Evolutionary conservation across 495 filamentous ascomycete species (phyloP).

Genomic region (Lasiosphaeriaceae sp.): DNA sequence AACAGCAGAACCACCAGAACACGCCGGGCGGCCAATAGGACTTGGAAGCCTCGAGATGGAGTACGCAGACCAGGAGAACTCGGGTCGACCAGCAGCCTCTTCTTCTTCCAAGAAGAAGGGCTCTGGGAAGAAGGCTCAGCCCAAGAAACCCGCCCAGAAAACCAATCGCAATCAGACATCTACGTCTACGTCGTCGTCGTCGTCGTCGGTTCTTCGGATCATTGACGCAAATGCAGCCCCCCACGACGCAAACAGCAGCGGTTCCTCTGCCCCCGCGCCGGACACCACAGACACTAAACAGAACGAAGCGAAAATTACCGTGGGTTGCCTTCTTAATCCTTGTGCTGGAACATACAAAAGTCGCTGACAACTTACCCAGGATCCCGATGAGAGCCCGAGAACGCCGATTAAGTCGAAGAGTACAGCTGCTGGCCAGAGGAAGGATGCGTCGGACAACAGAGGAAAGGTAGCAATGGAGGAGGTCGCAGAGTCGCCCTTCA

Average conservation of each 20-base stretch:
- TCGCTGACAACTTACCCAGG: no score
- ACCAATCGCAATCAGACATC: background rate
- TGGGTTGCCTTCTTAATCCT: no score
- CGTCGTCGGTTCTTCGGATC: slow-evolving; percentile 4
- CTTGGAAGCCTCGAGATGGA: background rate
- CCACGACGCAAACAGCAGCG: background rate
- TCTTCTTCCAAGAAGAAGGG: slow-evolving; percentile 7
- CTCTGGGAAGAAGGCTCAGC: slow-evolving; percentile 12
- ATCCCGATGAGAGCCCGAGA: no score
- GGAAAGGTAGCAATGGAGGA: slow-evolving; percentile 4
- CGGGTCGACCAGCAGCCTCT: background rate
- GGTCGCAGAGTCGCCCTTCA: slow-evolving; percentile 2
- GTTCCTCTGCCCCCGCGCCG: background rate
- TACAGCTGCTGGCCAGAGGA: background rate
- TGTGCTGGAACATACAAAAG: no score
- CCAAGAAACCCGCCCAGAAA: slow-evolving; percentile 1
- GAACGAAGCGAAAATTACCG: background rate
- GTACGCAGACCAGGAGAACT: background rate
- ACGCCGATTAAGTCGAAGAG: background rate
- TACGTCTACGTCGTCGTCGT: no score
- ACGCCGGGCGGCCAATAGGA: no score
- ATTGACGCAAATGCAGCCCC: slow-evolving; percentile 19
- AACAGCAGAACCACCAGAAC: background rate
- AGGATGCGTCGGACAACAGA: background rate
- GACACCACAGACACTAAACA: background rate